Base-by-base conservation (phyloP, 1,284 basidiomycete genomes). In the Phaffia rhodozyma region DNA sequence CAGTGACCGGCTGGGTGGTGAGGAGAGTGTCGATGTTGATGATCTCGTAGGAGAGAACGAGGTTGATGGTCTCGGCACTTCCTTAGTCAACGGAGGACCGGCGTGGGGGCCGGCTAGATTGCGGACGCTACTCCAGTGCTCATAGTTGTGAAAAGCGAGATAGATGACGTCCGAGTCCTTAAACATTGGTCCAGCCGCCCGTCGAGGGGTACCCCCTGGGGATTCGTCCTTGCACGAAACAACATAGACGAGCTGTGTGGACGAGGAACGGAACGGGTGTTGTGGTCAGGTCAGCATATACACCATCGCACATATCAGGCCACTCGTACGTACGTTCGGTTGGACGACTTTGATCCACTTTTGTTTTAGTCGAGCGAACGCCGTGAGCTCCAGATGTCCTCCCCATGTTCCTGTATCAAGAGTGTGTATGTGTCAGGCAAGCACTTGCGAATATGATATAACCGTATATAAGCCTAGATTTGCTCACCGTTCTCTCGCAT, bases 281-380 rank as follows among this genome's bases (percentile, higher is more conserved):
- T 30, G 63, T 1, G 7, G 11, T 43, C 48, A 20, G 18, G 51
- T 11, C 51, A n/a, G 21, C 13, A 25, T 30, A 18, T 53, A 16
- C n/a, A 7, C 23, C 16, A 61, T 20, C 23, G 47, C 32, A 29
- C 4, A 16, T 1, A 30, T 5, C 13, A 38, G 59, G 25, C 27
- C 27, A 29, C n/a, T 13, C 18, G 7, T 34, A 54, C 59, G 20
- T 52, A 65, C 64, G 2, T 88, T 89, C 0, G 91, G 91, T 71
- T 94, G 91, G 61, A 93, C 83, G 66, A 94, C 89, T 76, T 92
- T 93, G 74, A 94, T 86, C 70, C 89, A 83, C 53, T 86, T 81
- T 58, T 79, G 79, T 62, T 81, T 81, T 77, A 90, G 81, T 68
- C 91, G 87, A 2, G 91, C 86, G 73, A 92, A 94, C 0, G 90